Conservation (phyloP, 805 yeast species). For the Babjeviella inositovora region DNA sequence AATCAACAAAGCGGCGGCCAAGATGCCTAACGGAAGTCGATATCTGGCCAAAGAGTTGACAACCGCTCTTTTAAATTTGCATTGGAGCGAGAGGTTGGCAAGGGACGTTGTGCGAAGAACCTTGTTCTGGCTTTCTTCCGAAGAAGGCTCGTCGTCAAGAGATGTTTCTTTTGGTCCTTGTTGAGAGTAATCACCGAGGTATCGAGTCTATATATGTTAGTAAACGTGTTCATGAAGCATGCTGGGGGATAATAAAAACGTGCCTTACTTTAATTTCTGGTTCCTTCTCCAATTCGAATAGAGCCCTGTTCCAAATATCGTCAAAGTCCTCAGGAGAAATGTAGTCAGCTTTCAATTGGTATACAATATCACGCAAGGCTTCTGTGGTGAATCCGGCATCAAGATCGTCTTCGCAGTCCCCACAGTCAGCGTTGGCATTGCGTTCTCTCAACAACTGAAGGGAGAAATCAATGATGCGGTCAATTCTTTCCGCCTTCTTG, state of each 20-base stretch:
- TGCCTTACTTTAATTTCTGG: conserved; percentile 71
- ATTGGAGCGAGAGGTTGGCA: conserved; percentile 39
- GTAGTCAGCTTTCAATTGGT: conserved; percentile 24
- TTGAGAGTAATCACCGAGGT: too few species aligned
- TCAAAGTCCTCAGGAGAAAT: conserved; percentile 51
- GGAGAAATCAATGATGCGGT: conserved; percentile 50
- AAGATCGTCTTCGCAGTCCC: conserved; percentile 25
- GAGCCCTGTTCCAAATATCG: conserved; percentile 56
- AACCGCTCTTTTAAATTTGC: conserved; percentile 37
- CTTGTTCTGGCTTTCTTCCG: too few species aligned
- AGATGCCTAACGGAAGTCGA: conserved; percentile 6
- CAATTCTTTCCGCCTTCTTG: conserved; percentile 48
- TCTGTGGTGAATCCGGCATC: conserved; percentile 32
- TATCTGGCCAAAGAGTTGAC: conserved; percentile 15
- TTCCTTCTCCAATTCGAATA: conserved; percentile 42
- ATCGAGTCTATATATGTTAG: conserved; percentile 9
- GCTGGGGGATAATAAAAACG: conserved; percentile 18
- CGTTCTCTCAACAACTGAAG: conserved; percentile 48
- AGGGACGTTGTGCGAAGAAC: conserved; percentile 63
- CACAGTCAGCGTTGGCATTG: conserved; percentile 50
- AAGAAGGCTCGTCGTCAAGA: too few species aligned
- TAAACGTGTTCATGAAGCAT: conserved; percentile 3
- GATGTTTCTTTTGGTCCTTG: too few species aligned
- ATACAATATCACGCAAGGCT: conserved; percentile 37
- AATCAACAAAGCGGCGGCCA: conserved; percentile 6